These are phyloP conservation scores for Dalbergia cultrata DNA, from an alignment of 306 rosid genomes.

Conservation along the genomic window DNA sequence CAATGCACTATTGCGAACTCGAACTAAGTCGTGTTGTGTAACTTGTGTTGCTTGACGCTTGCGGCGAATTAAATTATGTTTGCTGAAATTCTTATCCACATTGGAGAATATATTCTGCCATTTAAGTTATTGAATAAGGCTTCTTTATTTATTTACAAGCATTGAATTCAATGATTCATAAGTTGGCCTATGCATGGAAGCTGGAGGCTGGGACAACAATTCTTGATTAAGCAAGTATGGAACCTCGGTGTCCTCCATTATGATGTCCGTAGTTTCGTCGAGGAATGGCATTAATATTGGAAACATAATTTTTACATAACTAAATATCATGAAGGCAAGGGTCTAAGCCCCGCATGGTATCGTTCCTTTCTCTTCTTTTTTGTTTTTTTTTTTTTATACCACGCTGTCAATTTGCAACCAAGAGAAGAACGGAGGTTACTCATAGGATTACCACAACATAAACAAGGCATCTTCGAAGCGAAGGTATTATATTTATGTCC, in stretches of 20 bases:
- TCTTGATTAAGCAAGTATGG: neutral
- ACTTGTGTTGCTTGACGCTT: neutral
- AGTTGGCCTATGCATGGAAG: neutral
- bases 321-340: neutral
- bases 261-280: neutral
- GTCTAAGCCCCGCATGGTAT: neutral
- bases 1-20: too few species aligned
- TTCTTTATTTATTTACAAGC: too few species aligned
- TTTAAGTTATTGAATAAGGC: too few species aligned
- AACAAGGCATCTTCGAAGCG: conserved; percentile 4
- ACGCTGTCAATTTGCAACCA: conserved; percentile 17
- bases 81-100: neutral
- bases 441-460: conserved; percentile 8
- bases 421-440: conserved; percentile 32
- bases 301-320: neutral
- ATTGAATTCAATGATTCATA: too few species aligned
- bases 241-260: neutral
- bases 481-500: neutral
- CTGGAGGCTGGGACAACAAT: neutral
- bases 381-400: neutral
- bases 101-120: too few species aligned
- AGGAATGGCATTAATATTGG: too few species aligned
- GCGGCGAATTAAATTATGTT: neutral
- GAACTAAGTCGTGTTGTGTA: too few species aligned
- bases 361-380: too few species aligned